Evolutionary conservation across 2,329 filamentous ascomycete genomes (phyloP), one percentile per base, ranked within the genome.

Genomic region (Cladorrhinum sp.): DNA sequence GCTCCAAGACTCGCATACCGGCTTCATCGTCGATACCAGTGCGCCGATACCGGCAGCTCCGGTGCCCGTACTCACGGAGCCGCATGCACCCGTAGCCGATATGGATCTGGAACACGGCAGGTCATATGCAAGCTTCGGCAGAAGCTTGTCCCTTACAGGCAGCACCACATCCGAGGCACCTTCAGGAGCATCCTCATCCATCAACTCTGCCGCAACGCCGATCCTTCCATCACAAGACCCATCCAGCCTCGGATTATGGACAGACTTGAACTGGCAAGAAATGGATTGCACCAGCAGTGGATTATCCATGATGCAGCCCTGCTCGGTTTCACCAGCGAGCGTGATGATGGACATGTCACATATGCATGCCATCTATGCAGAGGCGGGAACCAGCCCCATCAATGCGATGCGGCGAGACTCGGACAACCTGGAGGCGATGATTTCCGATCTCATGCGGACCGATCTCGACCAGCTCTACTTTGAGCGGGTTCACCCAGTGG

Each of bases 391-490:
- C n/a, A 45, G 41, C 41, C 41, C 18, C 7, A 36, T 13, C 10
- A 36, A 36, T 13, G 9, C 32, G 12, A 8, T 12, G 7, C 32
- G 32, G 32, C 32, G 32, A 45, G 41, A 45, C 4, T 45, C 41
- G 7, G 41, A 45, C 8, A 45, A 22, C 41, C 20, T 45, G n/a
- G 41, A 45, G 41, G 16, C 20, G 41, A 22, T 45, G 16, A 45
- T 45, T 45, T 45, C 41, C 18, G 41, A 45, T 22, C 41, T 45
- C 3, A 45, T 45, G 18, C 41, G 18, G 10, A 22, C 41, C 41
- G 41, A 45, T 10, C 41, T 45, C n/a, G 41, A 59, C 27, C 57
- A 59, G 18, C 50, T 59, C n/a, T 59, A 54, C 25, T 59, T 59
- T 38, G 57, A 59, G 50, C 57, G 57, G 5, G 36, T 54, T 2